phyloP scores from a whole-genome alignment of 129 eudicot species.

The Deinandra increscens region DNA sequence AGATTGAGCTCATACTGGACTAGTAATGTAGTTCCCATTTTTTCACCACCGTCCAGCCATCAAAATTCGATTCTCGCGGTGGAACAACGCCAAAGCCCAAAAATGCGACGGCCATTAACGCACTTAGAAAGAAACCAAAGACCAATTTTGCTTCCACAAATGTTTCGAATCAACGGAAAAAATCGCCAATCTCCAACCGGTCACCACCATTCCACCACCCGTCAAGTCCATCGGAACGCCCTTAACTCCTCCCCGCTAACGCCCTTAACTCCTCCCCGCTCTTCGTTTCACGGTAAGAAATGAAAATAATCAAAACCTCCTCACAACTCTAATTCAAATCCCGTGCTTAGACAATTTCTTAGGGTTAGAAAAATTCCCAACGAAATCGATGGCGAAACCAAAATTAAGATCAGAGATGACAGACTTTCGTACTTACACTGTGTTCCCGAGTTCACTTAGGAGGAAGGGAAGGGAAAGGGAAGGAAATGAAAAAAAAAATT shows the following conservation, averaged over 20 bases:
- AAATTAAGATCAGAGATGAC: slow-evolving; percentile 45
- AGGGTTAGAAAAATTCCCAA: slow-evolving; percentile 30
- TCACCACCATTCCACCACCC: slow-evolving; percentile 32
- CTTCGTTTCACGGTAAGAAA: slow-evolving; percentile 78
- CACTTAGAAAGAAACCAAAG: slow-evolving; percentile 65
- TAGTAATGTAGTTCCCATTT: no score
- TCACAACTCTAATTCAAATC: slow-evolving; percentile 38
- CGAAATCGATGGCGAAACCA: slow-evolving; percentile 27
- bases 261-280: slow-evolving; percentile 70
- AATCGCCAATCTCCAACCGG: slow-evolving; percentile 36
- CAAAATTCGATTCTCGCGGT: slow-evolving; percentile 72
- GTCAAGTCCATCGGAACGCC: slow-evolving; percentile 65
- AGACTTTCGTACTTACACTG: slow-evolving; percentile 68
- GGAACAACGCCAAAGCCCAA: slow-evolving; percentile 92
- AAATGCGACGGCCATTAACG: slow-evolving; percentile 52
- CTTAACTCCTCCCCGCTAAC: no score
- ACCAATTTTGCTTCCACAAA: slow-evolving; percentile 52
- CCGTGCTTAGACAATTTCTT: slow-evolving; percentile 50
- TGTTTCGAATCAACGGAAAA: slow-evolving; percentile 65
- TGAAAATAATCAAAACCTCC: slow-evolving; percentile 70
- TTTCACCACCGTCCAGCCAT: slow-evolving; percentile 34
- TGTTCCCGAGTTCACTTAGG: no score
- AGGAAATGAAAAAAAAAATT: no score
- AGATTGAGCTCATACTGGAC: no score
- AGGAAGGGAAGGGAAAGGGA: no score